Percentiles rank a stretch among this genome's conserved stretches.
Conservation (phyloP, 225 moss, liverwort and hornwort genomes). For the Bryoerythrophyllum caledonicum region DNA sequence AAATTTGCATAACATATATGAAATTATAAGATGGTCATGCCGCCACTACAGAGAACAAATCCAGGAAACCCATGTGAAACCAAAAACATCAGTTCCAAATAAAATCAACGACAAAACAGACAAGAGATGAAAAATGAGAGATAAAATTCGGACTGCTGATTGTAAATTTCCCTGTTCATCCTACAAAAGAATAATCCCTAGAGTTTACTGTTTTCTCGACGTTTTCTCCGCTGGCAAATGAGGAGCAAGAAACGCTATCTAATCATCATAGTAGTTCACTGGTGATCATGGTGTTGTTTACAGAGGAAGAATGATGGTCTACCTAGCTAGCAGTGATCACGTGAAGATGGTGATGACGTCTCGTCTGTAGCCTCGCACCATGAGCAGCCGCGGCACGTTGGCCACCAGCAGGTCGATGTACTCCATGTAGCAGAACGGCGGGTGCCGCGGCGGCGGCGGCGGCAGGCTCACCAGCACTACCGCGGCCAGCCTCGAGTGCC, state of each 20-base stretch:
- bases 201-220: too few relatives aligned
- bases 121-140: too few relatives aligned
- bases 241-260: background rate
- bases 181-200: too few relatives aligned
- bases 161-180: too few relatives aligned
- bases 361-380: constrained; percentile 97
- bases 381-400: constrained; percentile 81
- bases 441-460: constrained; percentile 94
- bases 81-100: too few relatives aligned
- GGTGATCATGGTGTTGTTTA: constrained; percentile 28
- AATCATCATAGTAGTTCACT: constrained; percentile 2
- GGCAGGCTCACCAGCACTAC: constrained; percentile 97
- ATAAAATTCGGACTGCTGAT: too few relatives aligned
- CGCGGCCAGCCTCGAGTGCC: constrained; percentile 86
- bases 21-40: too few relatives aligned
- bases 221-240: too few relatives aligned
- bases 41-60: too few relatives aligned
- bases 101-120: too few relatives aligned
- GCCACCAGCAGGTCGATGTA: constrained; percentile 97
- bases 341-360: constrained; percentile 99
- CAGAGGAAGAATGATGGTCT: background rate
- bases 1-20: too few relatives aligned
- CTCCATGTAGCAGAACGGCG: constrained; percentile 98
- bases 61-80: too few relatives aligned
- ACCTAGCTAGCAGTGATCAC: constrained; percentile 22